These are phyloP conservation scores for Trametes cinnabarina DNA, from an alignment of 768 basidiomycete species.

Conservation along the genomic window DNA sequence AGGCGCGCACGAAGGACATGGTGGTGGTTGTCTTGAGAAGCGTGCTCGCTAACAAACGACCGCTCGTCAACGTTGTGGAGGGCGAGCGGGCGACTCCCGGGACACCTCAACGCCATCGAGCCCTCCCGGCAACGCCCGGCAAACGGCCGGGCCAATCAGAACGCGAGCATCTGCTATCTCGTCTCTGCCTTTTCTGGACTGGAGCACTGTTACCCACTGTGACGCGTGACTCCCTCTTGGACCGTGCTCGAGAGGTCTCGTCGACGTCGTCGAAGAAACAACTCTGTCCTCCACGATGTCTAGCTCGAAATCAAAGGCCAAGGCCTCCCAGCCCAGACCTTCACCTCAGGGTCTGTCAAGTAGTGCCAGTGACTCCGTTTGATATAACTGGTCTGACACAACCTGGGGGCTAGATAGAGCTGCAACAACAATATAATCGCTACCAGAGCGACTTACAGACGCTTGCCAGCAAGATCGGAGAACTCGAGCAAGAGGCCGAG, in stretches of 20 bases:
- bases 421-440: slow-evolving; percentile 78
- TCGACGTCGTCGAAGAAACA: too few species aligned
- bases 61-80: slow-evolving; percentile 21
- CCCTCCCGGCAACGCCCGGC: slow-evolving; percentile 29
- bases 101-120: slow-evolving; percentile 25
- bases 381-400: neutral
- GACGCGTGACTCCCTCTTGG: slow-evolving; percentile 1
- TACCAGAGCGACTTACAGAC: slow-evolving; percentile 87
- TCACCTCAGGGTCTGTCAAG: slow-evolving; percentile 68
- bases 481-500: slow-evolving; percentile 93
- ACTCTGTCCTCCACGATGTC: slow-evolving; percentile 43
- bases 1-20: slow-evolving; percentile 60
- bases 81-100: slow-evolving; percentile 22
- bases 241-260: too few species aligned
- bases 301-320: slow-evolving; percentile 57
- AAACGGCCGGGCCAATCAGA: slow-evolving; percentile 46
- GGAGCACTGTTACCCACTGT: neutral
- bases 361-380: neutral
- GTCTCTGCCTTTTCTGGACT: slow-evolving; percentile 3
- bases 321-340: slow-evolving; percentile 50
- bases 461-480: slow-evolving; percentile 92
- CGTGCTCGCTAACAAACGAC: slow-evolving; percentile 30
- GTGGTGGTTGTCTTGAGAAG: slow-evolving; percentile 38
- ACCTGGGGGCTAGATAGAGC: slow-evolving; percentile 57
- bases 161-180: slow-evolving; percentile 24